Base-by-base conservation (phyloP, 2,329 filamentous ascomycete genomes). In the Fusarium sarcochroum region DNA sequence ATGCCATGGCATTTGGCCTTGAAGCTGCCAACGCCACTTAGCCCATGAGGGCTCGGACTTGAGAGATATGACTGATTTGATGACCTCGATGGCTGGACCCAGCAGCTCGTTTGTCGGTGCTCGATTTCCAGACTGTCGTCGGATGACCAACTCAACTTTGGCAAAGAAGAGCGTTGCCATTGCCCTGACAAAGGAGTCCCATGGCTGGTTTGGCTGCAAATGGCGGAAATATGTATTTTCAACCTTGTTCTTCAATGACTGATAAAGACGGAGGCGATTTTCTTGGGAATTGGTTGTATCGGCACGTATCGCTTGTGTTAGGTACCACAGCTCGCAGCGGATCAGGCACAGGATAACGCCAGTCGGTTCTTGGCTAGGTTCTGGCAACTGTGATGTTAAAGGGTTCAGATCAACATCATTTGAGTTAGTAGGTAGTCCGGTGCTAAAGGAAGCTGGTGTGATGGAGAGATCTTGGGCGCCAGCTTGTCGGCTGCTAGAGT, bases 371-470 rank as follows among this genome's bases (percentile, higher is more conserved):
- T 62, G 49, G 5, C 57, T 40, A 7, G 58, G 32, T 17, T 7
- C 14, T 32, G 52, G 23, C 0, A 20, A 6, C 3, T 46, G 25
- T 5, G 57, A 20, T 9, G 13, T 23, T 11, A 17, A 21, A 4
- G 23, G 14, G 5, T 65, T 52, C 0, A 72, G 8, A 13, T 66
- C 60, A 5, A 13, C 13, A 23, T 85, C 83, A 61, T 83, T 80
- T 32, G 83, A 63, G 53, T 84, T 84, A 5, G 68, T 61, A 0
- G 84, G 84, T 8, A 81, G 70, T n/a, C 77, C 70, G 1, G 82
- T 82, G 52, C 84, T 79, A 27, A 81, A 84, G 3, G 58, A 66
- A 0, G 37, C 37, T n/a, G 63, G 59, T 6, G 67, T 62, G n/a
- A 74, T 46, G 2, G 69, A 70, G 1, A 75, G 35, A 3, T 72